These are phyloP conservation scores for Citrus cavaleriei DNA, from an alignment of 345 rosid genomes.

Conservation along the genomic window DNA sequence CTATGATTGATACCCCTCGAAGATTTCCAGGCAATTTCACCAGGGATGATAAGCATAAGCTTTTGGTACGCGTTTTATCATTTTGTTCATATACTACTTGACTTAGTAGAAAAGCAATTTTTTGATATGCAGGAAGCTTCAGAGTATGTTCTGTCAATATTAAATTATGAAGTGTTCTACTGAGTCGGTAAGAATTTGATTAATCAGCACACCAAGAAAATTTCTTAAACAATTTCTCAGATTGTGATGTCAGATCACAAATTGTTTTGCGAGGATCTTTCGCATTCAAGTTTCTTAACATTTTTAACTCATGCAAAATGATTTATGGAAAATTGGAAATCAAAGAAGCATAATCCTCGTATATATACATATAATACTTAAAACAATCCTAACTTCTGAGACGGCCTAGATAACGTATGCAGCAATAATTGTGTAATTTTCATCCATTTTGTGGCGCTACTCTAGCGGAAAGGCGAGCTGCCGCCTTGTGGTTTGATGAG, in stretches of 20 bases:
- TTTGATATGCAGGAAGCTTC: neutral
- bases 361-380: neutral
- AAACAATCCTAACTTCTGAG: neutral
- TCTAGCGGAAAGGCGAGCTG: conserved; percentile 30
- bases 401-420: neutral
- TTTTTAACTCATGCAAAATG: neutral
- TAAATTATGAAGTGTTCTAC: neutral
- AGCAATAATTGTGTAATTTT: neutral
- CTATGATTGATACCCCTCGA: neutral
- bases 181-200: neutral
- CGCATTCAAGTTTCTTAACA: neutral
- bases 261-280: neutral
- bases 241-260: neutral
- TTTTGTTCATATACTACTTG: neutral
- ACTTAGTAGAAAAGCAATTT: neutral
- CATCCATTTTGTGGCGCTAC: neutral
- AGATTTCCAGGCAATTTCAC: neutral
- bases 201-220: neutral
- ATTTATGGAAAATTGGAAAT: neutral
- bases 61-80: neutral
- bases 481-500: conserved; percentile 33
- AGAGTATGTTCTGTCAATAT: neutral
- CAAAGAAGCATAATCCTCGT: neutral
- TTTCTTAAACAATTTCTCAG: neutral
- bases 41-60: neutral